Base-by-base conservation (phyloP, 805 yeast species). In the Saccharomycopsis synnaedendra region DNA sequence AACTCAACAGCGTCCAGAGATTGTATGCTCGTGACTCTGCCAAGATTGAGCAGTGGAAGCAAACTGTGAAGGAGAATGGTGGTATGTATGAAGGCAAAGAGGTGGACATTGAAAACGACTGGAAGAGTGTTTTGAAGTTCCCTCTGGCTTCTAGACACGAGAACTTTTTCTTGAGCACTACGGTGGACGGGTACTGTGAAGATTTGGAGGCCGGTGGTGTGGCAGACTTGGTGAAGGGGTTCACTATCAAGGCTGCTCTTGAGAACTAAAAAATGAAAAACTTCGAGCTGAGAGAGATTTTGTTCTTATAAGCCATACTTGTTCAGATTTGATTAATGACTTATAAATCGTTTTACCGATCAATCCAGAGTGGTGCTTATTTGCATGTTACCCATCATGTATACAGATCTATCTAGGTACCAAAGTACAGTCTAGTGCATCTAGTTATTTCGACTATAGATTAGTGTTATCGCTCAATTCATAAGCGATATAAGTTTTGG, bases 1-100 rank as follows among this genome's bases (percentile, higher is more conserved):
- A 80, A 65, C 80, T 82, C 71, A 82, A 83, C 69, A 84, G 81
- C 66, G 83, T 76, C 69, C 93, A 84, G 67, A 78, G 94, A 68
- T 81, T 77, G 57, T 69, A 77, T 51, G 74, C 79, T 43, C 75
- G 87, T 61, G 94, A 85, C 61, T 68, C 72, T 62, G 65, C 78
- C 51, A 83, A 81, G 68, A 72, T 85, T 55, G 69, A 71, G 54
- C 85, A 80, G 60, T 85, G 90, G 89, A 80, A 81, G 60, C 78
- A 75, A 58, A 78, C 76, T 63, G 69, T 84, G 60, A 74, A 75
- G 63, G 69, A 73, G 50, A 89, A 82, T 57, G 82, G 82, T 64
- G 19, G 19, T 19, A 19, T 19, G 19, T 19, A 19, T 19, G 69
- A 71, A 39, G 75, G 71, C 55, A 68, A 72, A 43, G 60, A 59